Base-by-base conservation (phyloP, 305 asterid species). In the Rubia tinctorum region DNA sequence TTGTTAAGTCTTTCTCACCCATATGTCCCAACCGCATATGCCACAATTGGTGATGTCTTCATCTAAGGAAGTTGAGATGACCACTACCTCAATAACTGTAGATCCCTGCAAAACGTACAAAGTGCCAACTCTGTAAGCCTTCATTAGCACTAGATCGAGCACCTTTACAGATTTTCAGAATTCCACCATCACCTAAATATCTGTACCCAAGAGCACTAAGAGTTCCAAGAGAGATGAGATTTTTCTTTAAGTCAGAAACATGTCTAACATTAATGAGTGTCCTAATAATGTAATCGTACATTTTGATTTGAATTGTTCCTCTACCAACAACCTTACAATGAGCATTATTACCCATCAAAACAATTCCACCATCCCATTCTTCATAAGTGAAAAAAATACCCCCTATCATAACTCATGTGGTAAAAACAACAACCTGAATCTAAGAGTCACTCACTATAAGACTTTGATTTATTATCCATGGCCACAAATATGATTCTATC, bases 131-230 rank as follows among this genome's bases (percentile, higher is more conserved):
- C 34, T 72, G 20, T 17, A 56, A 56, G 56, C 72, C 27, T 65
- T 45, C 42, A 73, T 45, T 13, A 23, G 11, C 10, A 73, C 27
- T 3, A 60, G n/a, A n/a, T n/a, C n/a, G 15, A 6, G 1, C 59
- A 71, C 30, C 67, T 58, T 71, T 56, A 0, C 23, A 23, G 3
- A 71, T 62, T 3, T 71, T 71, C 23, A 23, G 0, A 44, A 44
- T 12, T 44, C 49, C 49, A 44, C 49, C 49, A 7, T 44, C 49
- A 44, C 12, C 13, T 20, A 22, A 8, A 47, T 68, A 68, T 13
- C 25, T 44, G 23, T 13, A 69, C 18, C 39, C 72, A 44, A 42
- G 72, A 69, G n/a, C 55, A 22, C 45, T 61, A 68, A 68, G 23
- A 15, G 56, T 71, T 10, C 75, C 66, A 2, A 59, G 5, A 18